A percentile compares a stretch with the other conserved stretches of the same genome.
Conservation (phyloP, 805 yeast genomes). For the Candida yuanshanica region DNA sequence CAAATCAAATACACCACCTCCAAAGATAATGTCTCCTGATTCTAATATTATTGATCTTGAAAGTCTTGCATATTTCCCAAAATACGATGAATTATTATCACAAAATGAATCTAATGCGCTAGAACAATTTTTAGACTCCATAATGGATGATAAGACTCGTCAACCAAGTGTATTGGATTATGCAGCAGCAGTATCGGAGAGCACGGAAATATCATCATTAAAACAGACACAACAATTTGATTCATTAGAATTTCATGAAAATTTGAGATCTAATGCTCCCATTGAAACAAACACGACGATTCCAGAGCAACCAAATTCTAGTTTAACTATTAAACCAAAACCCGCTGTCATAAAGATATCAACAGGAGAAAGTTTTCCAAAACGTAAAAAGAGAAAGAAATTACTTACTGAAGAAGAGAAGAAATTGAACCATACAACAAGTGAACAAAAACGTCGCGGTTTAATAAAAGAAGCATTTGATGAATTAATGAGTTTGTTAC, state of each 20-base stretch:
- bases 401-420: conserved; percentile 22
- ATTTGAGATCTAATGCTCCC: too few relatives aligned
- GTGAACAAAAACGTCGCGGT: conserved; percentile 23
- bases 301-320: too few relatives aligned
- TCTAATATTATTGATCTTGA: conserved; percentile 7
- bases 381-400: conserved; percentile 14
- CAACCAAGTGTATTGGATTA: too few relatives aligned
- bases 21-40: conserved; percentile 1
- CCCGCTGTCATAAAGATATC: not conserved
- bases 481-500: conserved; percentile 14
- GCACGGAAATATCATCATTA: too few relatives aligned
- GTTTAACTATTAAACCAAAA: too few relatives aligned
- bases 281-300: too few relatives aligned
- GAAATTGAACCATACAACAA: conserved; percentile 21
- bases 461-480: conserved; percentile 22
- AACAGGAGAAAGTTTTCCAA: not conserved
- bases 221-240: too few relatives aligned
- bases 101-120: conserved; percentile 23
- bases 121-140: conserved; percentile 25
- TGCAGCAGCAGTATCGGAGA: too few relatives aligned
- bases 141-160: conserved; percentile 18
- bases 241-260: too few relatives aligned
- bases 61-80: conserved; percentile 11
- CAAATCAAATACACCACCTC: conserved; percentile 12
- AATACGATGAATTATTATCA: conserved; percentile 20